These are phyloP conservation scores for Grigorovia jiainica DNA, from an alignment of 805 yeast species.

Conservation along the genomic window DNA sequence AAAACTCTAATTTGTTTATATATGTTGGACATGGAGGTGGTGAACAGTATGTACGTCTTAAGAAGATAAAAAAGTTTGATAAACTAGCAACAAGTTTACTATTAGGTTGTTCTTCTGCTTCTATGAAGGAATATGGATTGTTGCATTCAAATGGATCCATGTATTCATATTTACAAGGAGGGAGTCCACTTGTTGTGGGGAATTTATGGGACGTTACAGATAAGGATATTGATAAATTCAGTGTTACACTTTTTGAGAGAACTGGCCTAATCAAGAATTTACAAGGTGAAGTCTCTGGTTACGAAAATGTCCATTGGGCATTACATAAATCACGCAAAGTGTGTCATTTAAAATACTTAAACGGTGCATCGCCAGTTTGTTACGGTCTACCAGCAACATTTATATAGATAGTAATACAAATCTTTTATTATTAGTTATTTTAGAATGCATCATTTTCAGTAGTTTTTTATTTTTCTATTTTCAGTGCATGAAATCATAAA, in stretches of 20 bases:
- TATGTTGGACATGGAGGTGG: constrained; percentile 97
- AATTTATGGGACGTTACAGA: constrained; percentile 97
- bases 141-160: constrained; percentile 72
- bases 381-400: constrained; percentile 64
- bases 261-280: constrained; percentile 48
- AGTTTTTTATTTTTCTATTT: no score
- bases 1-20: constrained; percentile 42
- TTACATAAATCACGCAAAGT: constrained; percentile 50
- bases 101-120: constrained; percentile 88
- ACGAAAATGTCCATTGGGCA: constrained; percentile 41
- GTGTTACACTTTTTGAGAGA: constrained; percentile 45
- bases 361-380: constrained; percentile 88
- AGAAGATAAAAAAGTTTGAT: constrained; percentile 37
- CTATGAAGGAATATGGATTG: constrained; percentile 44
- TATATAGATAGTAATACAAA: background rate
- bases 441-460: no score
- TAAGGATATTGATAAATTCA: constrained; percentile 81
- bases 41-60: constrained; percentile 62
- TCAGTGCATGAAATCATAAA: no score
- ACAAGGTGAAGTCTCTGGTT: constrained; percentile 14
- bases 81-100: constrained; percentile 53
- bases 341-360: constrained; percentile 64
- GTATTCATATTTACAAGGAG: constrained; percentile 65
- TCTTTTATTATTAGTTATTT: no score
- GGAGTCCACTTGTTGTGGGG: constrained; percentile 74